These are phyloP conservation scores for Pestalotiopsis sp. DNA, from an alignment of 2,329 filamentous ascomycete species.

Conservation along the genomic window DNA sequence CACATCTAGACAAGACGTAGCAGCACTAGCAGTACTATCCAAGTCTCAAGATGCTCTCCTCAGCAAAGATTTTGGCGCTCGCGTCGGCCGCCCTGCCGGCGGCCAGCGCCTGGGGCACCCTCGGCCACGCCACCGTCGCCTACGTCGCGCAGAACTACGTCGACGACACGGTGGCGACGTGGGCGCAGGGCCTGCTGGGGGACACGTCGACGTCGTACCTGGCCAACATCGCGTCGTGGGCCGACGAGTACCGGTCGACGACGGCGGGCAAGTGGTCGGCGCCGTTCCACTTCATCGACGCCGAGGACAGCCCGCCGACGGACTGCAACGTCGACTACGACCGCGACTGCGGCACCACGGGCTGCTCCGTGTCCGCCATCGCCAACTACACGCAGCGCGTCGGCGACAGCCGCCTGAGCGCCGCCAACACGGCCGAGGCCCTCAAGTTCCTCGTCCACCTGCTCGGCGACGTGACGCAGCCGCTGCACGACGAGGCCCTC, in stretches of 20 bases:
- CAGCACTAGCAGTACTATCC: not conserved
- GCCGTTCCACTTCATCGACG: conserved; percentile 40
- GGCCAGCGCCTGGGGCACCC: conserved; percentile 17
- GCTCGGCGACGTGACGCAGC: conserved; percentile 42
- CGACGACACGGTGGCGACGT: conserved; percentile 28
- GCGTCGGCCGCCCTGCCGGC: conserved; percentile 13
- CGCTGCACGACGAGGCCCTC: conserved; percentile 39
- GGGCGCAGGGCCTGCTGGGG: conserved; percentile 34
- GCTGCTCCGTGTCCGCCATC: conserved; percentile 32
- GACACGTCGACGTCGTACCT: conserved; percentile 31
- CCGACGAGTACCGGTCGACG: conserved; percentile 34
- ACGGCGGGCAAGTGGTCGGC: conserved; percentile 31
- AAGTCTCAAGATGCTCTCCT: not conserved
- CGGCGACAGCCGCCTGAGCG: conserved; percentile 16
- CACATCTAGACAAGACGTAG: not conserved
- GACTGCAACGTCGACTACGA: conserved; percentile 33
- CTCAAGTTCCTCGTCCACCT: conserved; percentile 13
- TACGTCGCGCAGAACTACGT: conserved; percentile 38
- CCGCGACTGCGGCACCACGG: conserved; percentile 34
- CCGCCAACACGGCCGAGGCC: conserved; percentile 15
- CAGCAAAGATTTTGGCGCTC: conserved; percentile 5
- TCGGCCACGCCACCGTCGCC: conserved; percentile 40
- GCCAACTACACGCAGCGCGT: conserved; percentile 23
- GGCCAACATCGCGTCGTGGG: conserved; percentile 39
- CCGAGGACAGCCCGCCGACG: conserved; percentile 35